Conservation (phyloP, 129 eudicot species). For the Smallanthus sonchifolius region DNA sequence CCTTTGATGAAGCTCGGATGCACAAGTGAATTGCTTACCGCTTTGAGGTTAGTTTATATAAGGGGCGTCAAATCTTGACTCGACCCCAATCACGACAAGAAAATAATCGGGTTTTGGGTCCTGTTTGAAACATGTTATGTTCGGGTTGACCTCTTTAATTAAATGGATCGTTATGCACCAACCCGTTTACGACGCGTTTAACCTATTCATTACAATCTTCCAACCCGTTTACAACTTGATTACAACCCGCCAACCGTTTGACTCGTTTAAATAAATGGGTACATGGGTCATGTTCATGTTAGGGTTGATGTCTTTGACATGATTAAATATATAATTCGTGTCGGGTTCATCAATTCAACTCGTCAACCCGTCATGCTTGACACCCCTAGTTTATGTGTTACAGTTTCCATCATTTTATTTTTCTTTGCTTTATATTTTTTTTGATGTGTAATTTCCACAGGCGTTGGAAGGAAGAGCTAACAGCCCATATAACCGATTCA, state of each 20-base stretch:
- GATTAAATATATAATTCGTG: background rate
- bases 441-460: conserved; percentile 36
- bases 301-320: background rate
- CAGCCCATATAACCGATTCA: conserved; percentile 16
- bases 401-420: background rate
- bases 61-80: background rate
- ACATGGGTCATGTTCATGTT: background rate
- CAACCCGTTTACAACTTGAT: background rate
- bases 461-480: conserved; percentile 75
- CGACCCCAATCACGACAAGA: background rate
- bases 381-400: background rate
- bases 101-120: background rate
- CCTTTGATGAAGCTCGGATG: conserved; percentile 49
- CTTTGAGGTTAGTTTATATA: conserved; percentile 50
- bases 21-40: conserved; percentile 47
- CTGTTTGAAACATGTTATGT: background rate
- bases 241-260: background rate
- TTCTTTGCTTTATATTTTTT: background rate
- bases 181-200: background rate
- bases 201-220: background rate
- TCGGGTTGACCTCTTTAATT: background rate
- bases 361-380: background rate
- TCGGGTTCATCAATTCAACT: background rate
- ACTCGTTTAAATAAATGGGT: background rate
- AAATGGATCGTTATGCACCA: too few species aligned